A percentile compares a stretch with the other conserved stretches of the same genome.
These are phyloP conservation scores for Tillandsia leiboldiana DNA, from an alignment of 176 grass and related monocot genomes.

Conservation along the genomic window DNA sequence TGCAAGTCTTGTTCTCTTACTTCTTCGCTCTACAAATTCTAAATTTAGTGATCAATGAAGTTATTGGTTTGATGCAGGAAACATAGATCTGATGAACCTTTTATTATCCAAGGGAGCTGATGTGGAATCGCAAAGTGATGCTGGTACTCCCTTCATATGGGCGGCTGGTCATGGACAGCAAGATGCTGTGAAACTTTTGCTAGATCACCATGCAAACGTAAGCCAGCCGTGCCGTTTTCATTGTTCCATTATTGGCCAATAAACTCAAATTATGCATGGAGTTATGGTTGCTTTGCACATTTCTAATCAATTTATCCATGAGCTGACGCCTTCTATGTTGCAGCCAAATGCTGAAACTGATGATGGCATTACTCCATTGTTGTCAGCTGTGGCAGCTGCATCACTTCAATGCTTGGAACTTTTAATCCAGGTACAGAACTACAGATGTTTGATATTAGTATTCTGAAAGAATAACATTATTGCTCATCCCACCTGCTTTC, in stretches of 20 bases:
- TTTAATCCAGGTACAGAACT: slow-evolving; percentile 16
- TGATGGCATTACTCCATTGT: slow-evolving; percentile 62
- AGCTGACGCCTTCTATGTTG: slow-evolving; percentile 2
- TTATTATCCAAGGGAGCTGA: slow-evolving; percentile 58
- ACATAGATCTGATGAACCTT: slow-evolving; percentile 65
- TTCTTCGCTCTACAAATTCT: neutral
- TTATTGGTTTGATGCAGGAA: slow-evolving; percentile 36
- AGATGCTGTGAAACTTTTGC: slow-evolving; percentile 62
- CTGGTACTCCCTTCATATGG: slow-evolving; percentile 73
- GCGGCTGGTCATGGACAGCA: slow-evolving; percentile 69
- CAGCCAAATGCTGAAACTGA: slow-evolving; percentile 78
- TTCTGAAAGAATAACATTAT: no score
- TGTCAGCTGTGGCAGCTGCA: slow-evolving; percentile 82
- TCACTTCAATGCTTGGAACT: slow-evolving; percentile 72
- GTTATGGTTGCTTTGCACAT: no score
- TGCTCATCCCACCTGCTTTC: no score
- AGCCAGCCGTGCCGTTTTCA: slow-evolving; percentile 1
- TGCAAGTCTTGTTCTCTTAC: neutral
- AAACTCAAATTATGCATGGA: no score
- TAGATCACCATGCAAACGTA: slow-evolving; percentile 66
- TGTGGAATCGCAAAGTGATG: slow-evolving; percentile 85
- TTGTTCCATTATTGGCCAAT: neutral
- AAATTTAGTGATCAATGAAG: neutral
- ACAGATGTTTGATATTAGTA: no score
- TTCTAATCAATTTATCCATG: neutral